Base-by-base conservation (phyloP, 139 green algal genomes). In the Chlamydomonas sp. region DNA sequence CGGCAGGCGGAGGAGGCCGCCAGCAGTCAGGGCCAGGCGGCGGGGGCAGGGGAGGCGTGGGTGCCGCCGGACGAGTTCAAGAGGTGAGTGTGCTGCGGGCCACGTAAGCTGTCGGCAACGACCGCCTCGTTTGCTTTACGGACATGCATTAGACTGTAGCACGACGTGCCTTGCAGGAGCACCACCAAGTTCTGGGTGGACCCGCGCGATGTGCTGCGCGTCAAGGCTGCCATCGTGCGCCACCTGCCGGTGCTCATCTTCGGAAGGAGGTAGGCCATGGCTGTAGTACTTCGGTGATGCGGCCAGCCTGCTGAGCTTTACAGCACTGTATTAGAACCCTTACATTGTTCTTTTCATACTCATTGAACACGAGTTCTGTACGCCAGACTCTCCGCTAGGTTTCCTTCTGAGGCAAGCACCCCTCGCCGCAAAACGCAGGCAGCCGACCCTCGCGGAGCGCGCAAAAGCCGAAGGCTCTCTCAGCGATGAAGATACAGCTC, bases 171-270 rank as follows among this genome's bases (percentile, higher is more conserved):
- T 5, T 61, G 2, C 89, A 92, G 89, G 85, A 88, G 89, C 67
- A 98, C 95, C 4, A 96, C 92, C 89, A 98, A 98, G 91, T 97
- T 95, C 83, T 98, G 96, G 96, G 86, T 97, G 66, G 88, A 90
- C 66, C 92, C 95, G 0, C 77, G 85, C 0, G 87, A 97, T 87
- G 90, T 96, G 64, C 72, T 94, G 74, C 63, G 84, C 2, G 85
- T 98, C 66, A 96, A 97, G 90, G 82, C 85, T 5, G 82, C 90
- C 9, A 90, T 97, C 6, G 86, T 97, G 57, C 91, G 89, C 16
- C 94, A 98, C 85, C 91, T 98, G 73, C 96, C 96, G 4, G 73
- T 98, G n/a, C 94, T 97, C 69, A 93, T 98, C 61, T 98, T 94
- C 75, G 95, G 94, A 18, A 79, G 92, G 18, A 86, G 20, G 83